Conservation (phyloP, 148 eudicot genomes). For the Nepenthes gracilis region DNA sequence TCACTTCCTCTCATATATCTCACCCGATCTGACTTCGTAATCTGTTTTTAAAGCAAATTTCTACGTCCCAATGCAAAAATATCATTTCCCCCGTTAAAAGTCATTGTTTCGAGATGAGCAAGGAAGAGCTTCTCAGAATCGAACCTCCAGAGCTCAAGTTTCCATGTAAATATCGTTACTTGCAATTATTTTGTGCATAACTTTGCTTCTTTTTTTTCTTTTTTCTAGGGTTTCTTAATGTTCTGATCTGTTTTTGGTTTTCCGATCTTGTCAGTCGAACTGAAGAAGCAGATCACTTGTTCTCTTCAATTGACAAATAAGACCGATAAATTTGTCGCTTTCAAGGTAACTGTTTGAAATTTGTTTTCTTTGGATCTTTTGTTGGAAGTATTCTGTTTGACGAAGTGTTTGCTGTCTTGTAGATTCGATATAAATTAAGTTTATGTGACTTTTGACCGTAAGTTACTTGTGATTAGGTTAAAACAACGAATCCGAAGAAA, state of each 20-base stretch:
- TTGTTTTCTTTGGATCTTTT: background rate
- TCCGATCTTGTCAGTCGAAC: slow-evolving; percentile 43
- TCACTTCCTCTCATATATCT: too few species aligned
- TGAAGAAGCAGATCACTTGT: slow-evolving; percentile 92
- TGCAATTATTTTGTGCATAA: too few species aligned
- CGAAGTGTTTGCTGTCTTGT: background rate
- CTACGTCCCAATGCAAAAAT: too few species aligned
- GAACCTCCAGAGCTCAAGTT: too few species aligned
- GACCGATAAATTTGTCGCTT: slow-evolving; percentile 65
- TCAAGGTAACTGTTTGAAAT: slow-evolving; percentile 43
- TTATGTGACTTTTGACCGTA: background rate
- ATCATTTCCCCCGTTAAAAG: too few species aligned
- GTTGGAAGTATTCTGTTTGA: background rate
- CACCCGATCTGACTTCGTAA: too few species aligned
- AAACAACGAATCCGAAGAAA: slow-evolving; percentile 86
- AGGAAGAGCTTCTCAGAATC: too few species aligned
- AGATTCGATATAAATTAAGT: background rate
- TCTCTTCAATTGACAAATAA: slow-evolving; percentile 61
- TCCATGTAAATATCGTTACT: too few species aligned
- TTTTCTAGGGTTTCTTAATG: background rate
- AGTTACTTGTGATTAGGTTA: slow-evolving; percentile 31
- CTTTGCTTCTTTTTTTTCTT: too few species aligned
- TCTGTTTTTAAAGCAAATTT: too few species aligned
- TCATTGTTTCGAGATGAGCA: too few species aligned
- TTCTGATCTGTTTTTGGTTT: slow-evolving; percentile 3